These are phyloP conservation scores for Purpureocillium lavendulum DNA, from an alignment of 2,329 filamentous ascomycete species.

Conservation along the genomic window DNA sequence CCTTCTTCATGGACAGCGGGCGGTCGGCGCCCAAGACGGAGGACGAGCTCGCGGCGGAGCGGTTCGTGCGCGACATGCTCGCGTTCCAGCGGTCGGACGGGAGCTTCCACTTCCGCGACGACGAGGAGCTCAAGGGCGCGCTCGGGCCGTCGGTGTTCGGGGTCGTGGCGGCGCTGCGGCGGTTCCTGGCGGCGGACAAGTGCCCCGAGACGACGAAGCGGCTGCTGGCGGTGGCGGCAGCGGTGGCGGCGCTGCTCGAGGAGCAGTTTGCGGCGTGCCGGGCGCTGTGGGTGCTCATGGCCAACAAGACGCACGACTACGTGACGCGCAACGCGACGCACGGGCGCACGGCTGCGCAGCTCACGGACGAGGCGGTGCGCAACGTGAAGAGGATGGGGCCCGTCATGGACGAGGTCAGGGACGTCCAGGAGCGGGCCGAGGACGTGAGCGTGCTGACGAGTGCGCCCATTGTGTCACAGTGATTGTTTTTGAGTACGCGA, in stretches of 20 bases:
- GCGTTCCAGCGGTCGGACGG: conserved; percentile 1
- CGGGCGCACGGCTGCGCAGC: too few species aligned
- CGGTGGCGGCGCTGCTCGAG: not conserved
- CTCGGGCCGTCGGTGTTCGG: not conserved
- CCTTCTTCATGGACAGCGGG: not conserved
- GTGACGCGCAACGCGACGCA: not conserved
- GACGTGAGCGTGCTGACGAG: too few species aligned
- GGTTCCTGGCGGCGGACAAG: not conserved
- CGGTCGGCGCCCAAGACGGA: not conserved
- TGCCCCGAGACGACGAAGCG: not conserved
- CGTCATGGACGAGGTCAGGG: too few species aligned
- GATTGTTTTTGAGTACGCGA: too few species aligned
- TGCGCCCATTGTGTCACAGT: too few species aligned
- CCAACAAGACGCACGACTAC: conserved; percentile 1
- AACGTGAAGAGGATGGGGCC: too few species aligned
- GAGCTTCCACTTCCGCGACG: not conserved
- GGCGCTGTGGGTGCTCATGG: conserved; percentile 5
- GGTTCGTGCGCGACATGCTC: not conserved
- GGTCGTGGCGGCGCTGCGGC: not conserved
- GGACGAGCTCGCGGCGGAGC: conserved; percentile 1
- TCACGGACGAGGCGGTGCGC: too few species aligned
- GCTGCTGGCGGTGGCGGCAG: not conserved
- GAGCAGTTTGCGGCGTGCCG: conserved; percentile 2
- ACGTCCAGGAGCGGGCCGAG: too few species aligned
- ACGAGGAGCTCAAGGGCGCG: not conserved